Conservation (phyloP, 371 early-diverging fungal genomes). For the Batrachochytrium dendrobatidis region DNA sequence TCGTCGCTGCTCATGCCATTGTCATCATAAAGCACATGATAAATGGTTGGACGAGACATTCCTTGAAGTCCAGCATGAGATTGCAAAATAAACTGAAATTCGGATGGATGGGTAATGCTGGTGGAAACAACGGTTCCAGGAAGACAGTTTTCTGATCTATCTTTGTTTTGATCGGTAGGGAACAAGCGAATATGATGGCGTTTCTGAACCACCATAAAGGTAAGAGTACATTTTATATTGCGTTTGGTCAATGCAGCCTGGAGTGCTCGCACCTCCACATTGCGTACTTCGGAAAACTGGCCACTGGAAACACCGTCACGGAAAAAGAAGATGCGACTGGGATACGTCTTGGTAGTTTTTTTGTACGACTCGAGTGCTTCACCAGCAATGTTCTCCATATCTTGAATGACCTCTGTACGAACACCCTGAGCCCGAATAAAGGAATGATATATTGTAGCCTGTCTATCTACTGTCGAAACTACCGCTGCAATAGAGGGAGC, state of each 20-base stretch:
- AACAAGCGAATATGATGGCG: constrained; percentile 61
- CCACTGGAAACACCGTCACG: constrained; percentile 69
- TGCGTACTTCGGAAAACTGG: constrained; percentile 49
- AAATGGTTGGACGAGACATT: constrained; percentile 31
- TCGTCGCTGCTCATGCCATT: constrained; percentile 60
- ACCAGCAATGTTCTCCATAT: constrained; percentile 63
- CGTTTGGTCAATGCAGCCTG: constrained; percentile 28
- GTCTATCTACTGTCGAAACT: constrained; percentile 55
- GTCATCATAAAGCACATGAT: constrained; percentile 74
- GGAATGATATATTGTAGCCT: constrained; percentile 17
- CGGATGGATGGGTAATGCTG: constrained; percentile 66
- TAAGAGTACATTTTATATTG: constrained; percentile 40
- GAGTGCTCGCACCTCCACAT: constrained; percentile 40
- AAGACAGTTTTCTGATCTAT: constrained; percentile 51
- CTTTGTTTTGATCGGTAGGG: constrained; percentile 14
- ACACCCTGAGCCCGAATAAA: constrained; percentile 58
- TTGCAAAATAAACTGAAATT: constrained; percentile 86
- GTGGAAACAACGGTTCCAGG: constrained; percentile 86
- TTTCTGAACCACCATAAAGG: constrained; percentile 65
- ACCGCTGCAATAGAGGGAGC: constrained; percentile 76
- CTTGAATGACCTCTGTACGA: constrained; percentile 79
- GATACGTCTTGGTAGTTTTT: constrained; percentile 32
- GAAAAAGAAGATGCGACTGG: constrained; percentile 55
- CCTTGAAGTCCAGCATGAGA: constrained; percentile 83
- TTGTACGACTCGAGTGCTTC: constrained; percentile 63